Evolutionary conservation across 352 stramenopile species (phyloP).

Genomic region (Pythium dissotocum): DNA sequence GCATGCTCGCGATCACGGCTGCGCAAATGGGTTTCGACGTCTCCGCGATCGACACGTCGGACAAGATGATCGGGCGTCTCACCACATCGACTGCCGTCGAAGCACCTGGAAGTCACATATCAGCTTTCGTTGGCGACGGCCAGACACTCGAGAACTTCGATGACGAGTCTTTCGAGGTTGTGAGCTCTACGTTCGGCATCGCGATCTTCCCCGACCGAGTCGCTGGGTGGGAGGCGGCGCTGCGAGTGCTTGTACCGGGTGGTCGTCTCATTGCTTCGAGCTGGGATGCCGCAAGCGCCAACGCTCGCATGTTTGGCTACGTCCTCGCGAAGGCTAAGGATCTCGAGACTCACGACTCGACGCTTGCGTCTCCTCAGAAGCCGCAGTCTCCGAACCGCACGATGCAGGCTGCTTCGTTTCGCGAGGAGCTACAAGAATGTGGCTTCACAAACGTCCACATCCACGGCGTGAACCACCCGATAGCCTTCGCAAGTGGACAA

Average conservation of each 20-base stretch:
- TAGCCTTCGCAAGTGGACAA: slow-evolving; percentile 9
- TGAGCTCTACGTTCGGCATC: slow-evolving; percentile 25
- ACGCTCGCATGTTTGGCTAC: slow-evolving; percentile 8
- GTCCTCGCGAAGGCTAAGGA: background rate
- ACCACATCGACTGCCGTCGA: background rate
- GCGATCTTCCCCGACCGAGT: slow-evolving; percentile 25
- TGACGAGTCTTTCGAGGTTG: slow-evolving; percentile 21
- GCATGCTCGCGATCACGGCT: slow-evolving; percentile 17
- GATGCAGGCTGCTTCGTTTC: slow-evolving; percentile 9
- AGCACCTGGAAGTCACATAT: background rate
- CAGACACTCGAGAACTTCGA: slow-evolving; percentile 18
- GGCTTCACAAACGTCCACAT: slow-evolving; percentile 14
- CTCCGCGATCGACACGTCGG: slow-evolving; percentile 21
- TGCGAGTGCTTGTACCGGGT: slow-evolving; percentile 16
- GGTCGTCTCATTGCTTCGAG: slow-evolving; percentile 17
- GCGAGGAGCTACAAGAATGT: slow-evolving; percentile 12
- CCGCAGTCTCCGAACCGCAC: slow-evolving; percentile 1
- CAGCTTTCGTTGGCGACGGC: slow-evolving; percentile 12
- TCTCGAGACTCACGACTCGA: background rate
- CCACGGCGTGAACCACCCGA: slow-evolving; percentile 11
- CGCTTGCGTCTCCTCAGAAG: background rate
- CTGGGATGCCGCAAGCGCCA: slow-evolving; percentile 11
- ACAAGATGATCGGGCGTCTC: slow-evolving; percentile 15
- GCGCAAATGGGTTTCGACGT: slow-evolving; percentile 21
- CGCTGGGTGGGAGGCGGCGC: slow-evolving; percentile 21